Evolutionary conservation across 768 basidiomycete genomes (phyloP), one percentile per base, ranked within the genome.

Genomic region (Strobilomyces echinocephalus): DNA sequence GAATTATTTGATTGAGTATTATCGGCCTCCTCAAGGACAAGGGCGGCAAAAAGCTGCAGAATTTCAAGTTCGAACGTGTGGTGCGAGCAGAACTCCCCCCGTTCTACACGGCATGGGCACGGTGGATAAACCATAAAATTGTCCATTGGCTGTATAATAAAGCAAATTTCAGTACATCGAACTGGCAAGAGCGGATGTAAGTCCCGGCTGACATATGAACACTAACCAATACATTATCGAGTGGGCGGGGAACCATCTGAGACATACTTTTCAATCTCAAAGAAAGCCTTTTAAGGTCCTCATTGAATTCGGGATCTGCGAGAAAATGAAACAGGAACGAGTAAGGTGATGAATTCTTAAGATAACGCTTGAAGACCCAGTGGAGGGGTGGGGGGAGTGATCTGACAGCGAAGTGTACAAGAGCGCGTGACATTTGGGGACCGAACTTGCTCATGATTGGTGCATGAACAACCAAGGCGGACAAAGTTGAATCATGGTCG

Each of bases 401-500:
- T 33, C 68, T 65, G 44, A 69, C 24, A 26, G 59, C 59, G 44
- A 71, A 69, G 33, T 68, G 35, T 33, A 69, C 55, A 33, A 66
- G 62, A 3, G 69, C 62, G n/a, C 30, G 53, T 5, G 67, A 50
- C 20, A 33, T 50, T 20, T 50, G 56, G 20, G 12, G 21, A 50
- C 59, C 44, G 15, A 50, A 35, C 35, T 30, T 31, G 14, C 52
- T 21, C 49, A 76, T 53, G 36, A 75, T 62, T 20, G 74, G 72
- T 5, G 69, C 67, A 39, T 74, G 70, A 58, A 77, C 72, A n/a
- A 75, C 52, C 30, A 81, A 54, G 45, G 65, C 67, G 7, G 77
- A 78, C 35, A 78, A 70, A 2, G 64, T 60, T 33, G 78, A 77
- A 54, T 83, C 73, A 56, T 84, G 78, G 62, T 80, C 76, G 14